These are phyloP conservation scores for Pisolithus thermaeus DNA, from an alignment of 1,284 basidiomycete genomes.

Conservation along the genomic window DNA sequence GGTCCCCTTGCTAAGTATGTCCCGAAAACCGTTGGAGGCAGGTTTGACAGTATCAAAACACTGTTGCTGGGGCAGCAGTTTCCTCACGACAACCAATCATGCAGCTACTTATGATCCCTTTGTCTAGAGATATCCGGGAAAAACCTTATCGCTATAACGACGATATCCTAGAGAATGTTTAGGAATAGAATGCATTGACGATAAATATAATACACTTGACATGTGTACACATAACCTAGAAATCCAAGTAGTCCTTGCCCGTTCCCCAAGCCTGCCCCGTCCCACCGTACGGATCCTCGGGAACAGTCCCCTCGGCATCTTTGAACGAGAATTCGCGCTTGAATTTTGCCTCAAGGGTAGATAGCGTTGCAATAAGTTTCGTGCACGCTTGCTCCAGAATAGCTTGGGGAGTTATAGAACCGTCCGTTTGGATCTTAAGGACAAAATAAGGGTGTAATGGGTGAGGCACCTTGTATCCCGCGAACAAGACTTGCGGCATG, in stretches of 20 bases:
- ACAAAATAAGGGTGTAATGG: conserved; percentile 92
- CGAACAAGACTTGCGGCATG: conserved; percentile 86
- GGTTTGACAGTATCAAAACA: no score
- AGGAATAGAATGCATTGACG: neutral
- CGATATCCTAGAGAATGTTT: no score
- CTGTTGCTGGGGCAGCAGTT: no score
- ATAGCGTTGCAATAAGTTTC: conserved; percentile 75
- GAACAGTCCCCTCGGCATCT: conserved; percentile 49
- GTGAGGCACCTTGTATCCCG: conserved; percentile 97
- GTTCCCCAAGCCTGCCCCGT: conserved; percentile 36
- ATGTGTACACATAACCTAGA: conserved; percentile 32
- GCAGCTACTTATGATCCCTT: no score
- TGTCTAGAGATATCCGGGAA: no score
- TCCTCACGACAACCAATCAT: no score
- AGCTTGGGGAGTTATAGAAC: conserved; percentile 75
- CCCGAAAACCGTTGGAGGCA: no score
- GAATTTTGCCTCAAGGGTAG: conserved; percentile 64
- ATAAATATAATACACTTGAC: neutral
- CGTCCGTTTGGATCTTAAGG: conserved; percentile 95
- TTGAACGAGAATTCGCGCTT: conserved; percentile 73
- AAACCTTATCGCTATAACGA: no score
- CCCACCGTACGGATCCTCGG: conserved; percentile 58
- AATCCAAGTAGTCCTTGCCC: conserved; percentile 64
- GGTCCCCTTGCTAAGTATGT: no score
- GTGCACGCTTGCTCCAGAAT: conserved; percentile 83